A percentile compares a stretch with the other conserved stretches of the same genome.
phyloP scores from a whole-genome alignment of 768 basidiomycete species.

The Hortiboletus flavorubellus region DNA sequence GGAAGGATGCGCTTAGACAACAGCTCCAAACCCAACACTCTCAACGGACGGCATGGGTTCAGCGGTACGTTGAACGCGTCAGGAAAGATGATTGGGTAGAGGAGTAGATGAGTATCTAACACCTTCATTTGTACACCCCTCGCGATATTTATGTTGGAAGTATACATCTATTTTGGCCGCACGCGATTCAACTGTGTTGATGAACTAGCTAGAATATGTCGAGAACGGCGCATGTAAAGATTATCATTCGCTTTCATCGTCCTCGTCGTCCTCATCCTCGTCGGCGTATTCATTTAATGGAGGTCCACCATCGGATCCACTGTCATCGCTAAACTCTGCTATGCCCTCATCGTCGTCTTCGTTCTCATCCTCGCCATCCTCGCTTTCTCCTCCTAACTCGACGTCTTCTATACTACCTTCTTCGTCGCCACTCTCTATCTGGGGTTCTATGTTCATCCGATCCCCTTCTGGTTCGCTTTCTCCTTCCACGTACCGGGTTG shows the following conservation, averaged over 20 bases:
- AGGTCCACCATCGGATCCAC: slow-evolving; percentile 39
- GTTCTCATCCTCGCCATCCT: slow-evolving; percentile 46
- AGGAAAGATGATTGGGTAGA: slow-evolving; percentile 67
- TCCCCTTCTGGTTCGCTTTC: slow-evolving; percentile 70
- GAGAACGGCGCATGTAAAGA: background rate
- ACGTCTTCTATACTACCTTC: slow-evolving; percentile 77
- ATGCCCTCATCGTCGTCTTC: slow-evolving; percentile 43
- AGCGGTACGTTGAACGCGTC: slow-evolving; percentile 61
- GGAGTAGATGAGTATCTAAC: slow-evolving; percentile 37
- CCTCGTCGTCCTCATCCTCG: slow-evolving; percentile 55
- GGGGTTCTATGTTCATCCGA: slow-evolving; percentile 57
- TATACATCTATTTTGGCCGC: slow-evolving; percentile 1
- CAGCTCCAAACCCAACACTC: slow-evolving; percentile 48
- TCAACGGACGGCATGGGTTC: slow-evolving; percentile 59
- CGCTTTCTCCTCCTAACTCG: slow-evolving; percentile 65
- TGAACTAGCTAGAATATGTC: background rate
- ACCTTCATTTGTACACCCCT: background rate
- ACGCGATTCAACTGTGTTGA: background rate
- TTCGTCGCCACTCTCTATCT: slow-evolving; percentile 60
- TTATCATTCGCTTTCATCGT: slow-evolving; percentile 48
- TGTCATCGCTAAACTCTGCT: slow-evolving; percentile 40
- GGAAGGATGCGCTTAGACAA: slow-evolving; percentile 31
- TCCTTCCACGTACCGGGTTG: slow-evolving; percentile 70
- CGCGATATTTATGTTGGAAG: background rate
- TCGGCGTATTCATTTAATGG: slow-evolving; percentile 53